phyloP scores from a whole-genome alignment of 371 early-diverging fungal genomes.

The Encephalitozoon cuniculi region DNA sequence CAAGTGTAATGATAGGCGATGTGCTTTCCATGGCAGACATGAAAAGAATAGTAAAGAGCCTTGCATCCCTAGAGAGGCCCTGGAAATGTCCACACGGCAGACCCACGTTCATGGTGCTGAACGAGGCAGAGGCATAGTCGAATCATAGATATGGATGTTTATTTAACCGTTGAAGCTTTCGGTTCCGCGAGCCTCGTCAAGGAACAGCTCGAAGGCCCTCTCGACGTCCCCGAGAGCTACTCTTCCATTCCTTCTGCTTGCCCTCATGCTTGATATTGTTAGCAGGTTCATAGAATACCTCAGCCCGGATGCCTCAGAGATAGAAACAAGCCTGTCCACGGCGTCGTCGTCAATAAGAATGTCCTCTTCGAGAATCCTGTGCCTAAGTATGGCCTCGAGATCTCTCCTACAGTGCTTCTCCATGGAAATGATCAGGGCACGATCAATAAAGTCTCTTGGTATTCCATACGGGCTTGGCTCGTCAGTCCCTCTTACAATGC shows the following conservation, averaged over 20 bases:
- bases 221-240: neutral
- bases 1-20: constrained; percentile 65
- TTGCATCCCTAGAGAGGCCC: constrained; percentile 53
- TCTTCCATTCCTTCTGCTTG: constrained; percentile 66
- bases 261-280: constrained; percentile 75
- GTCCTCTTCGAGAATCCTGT: constrained; percentile 81
- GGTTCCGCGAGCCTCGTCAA: neutral
- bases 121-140: neutral
- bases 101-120: constrained; percentile 66
- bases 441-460: constrained; percentile 86
- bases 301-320: constrained; percentile 79
- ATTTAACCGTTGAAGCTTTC: neutral
- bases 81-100: constrained; percentile 93
- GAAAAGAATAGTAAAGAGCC: constrained; percentile 53
- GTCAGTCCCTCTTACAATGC: constrained; percentile 64
- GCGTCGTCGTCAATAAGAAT: constrained; percentile 85
- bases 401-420: constrained; percentile 73
- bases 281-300: constrained; percentile 91
- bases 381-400: constrained; percentile 74
- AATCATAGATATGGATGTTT: neutral
- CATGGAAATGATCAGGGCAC: constrained; percentile 78
- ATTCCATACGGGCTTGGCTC: constrained; percentile 85
- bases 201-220: neutral
- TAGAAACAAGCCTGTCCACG: constrained; percentile 72
- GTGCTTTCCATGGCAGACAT: constrained; percentile 47